A percentile compares a stretch with the other conserved stretches of the same genome.
These are phyloP conservation scores for Gillenia trifoliata DNA, from an alignment of 306 rosid species.

Conservation along the genomic window DNA sequence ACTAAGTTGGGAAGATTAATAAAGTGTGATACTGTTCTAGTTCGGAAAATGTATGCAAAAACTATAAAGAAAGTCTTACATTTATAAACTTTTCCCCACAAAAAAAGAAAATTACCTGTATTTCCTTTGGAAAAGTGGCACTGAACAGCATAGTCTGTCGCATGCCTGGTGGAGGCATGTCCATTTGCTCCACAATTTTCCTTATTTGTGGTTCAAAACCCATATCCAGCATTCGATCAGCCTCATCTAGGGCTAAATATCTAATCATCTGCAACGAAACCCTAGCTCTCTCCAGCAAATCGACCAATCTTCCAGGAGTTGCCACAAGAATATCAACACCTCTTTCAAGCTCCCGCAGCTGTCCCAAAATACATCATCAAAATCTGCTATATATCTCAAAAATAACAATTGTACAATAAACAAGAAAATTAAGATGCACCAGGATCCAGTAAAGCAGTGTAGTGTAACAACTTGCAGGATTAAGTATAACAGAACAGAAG, in stretches of 20 bases:
- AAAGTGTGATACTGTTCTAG: background rate
- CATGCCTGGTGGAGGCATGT: slow-evolving; percentile 79
- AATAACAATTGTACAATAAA: background rate
- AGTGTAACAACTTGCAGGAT: background rate
- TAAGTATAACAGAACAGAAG: background rate
- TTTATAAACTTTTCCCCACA: background rate
- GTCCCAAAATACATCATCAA: slow-evolving; percentile 24
- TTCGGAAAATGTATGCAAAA: background rate
- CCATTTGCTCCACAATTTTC: slow-evolving; percentile 80
- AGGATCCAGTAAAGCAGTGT: background rate
- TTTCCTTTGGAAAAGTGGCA: slow-evolving; percentile 87
- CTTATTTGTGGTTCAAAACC: slow-evolving; percentile 80
- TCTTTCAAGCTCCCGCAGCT: slow-evolving; percentile 89
- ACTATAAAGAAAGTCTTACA: background rate
- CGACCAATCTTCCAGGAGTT: slow-evolving; percentile 94
- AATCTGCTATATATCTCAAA: slow-evolving; percentile 1
- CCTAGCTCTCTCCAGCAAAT: slow-evolving; percentile 83
- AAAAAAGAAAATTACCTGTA: slow-evolving; percentile 50
- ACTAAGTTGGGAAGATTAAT: background rate
- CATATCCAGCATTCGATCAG: slow-evolving; percentile 81
- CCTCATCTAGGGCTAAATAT: slow-evolving; percentile 74
- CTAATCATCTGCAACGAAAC: slow-evolving; percentile 72
- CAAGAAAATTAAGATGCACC: background rate
- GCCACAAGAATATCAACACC: slow-evolving; percentile 96
- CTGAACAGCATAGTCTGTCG: slow-evolving; percentile 88